phyloP scores from a whole-genome alignment of 2,329 filamentous ascomycete genomes.

The Rutstroemia sp. region DNA sequence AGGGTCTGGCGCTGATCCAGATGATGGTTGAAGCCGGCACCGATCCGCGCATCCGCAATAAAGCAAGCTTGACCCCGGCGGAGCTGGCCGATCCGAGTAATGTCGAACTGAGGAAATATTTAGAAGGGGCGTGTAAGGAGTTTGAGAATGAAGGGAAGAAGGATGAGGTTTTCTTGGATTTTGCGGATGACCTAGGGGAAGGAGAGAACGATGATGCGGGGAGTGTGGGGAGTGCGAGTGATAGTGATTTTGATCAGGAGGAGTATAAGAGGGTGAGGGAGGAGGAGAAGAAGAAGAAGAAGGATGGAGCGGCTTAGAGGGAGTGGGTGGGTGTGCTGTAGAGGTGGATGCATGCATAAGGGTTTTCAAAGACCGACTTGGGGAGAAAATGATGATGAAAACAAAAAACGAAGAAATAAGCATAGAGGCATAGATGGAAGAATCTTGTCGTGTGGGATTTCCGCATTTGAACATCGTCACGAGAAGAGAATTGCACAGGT shows the following conservation, averaged over 20 bases:
- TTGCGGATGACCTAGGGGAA: conserved; percentile 13
- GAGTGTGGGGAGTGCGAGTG: conserved; percentile 54
- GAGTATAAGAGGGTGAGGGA: conserved; percentile 53
- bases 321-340: background rate
- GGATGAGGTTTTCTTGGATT: conserved; percentile 63
- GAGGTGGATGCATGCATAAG: background rate
- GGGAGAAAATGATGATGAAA: too few species aligned
- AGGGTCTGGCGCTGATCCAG: conserved; percentile 60
- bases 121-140: conserved; percentile 53
- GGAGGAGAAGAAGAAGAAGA: conserved; percentile 32
- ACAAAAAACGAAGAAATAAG: too few species aligned
- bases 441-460: too few species aligned
- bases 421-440: too few species aligned
- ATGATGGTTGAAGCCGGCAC: conserved; percentile 79
- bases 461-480: too few species aligned
- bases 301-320: background rate
- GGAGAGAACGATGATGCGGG: conserved; percentile 40
- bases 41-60: conserved; percentile 58
- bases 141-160: conserved; percentile 35
- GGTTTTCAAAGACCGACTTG: too few species aligned
- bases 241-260: conserved; percentile 46
- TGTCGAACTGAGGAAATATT: conserved; percentile 49
- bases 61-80: conserved; percentile 61
- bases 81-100: conserved; percentile 71
- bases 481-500: too few species aligned